A percentile compares a stretch with the other conserved stretches of the same genome.
These are phyloP conservation scores for Thermomucor indicae-seudaticae DNA, from an alignment of 371 early-diverging fungal species.

Conservation along the genomic window DNA sequence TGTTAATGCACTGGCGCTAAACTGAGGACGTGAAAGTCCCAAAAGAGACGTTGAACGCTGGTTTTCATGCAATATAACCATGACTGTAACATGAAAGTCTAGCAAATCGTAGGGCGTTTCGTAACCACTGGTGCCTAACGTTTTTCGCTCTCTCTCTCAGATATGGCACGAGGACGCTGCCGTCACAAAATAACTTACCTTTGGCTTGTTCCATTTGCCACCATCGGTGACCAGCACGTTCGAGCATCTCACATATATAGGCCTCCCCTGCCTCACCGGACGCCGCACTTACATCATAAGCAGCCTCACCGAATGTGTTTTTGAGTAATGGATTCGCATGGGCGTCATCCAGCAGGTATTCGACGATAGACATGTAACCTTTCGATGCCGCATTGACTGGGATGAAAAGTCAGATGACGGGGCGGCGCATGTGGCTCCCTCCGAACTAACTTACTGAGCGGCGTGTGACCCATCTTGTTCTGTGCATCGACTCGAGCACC, in stretches of 20 bases:
- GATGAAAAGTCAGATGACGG: neutral
- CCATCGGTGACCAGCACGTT: constrained; percentile 51
- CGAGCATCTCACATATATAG: constrained; percentile 66
- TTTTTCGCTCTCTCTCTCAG: constrained; percentile 1
- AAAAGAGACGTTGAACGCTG: constrained; percentile 57
- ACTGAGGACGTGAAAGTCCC: constrained; percentile 48
- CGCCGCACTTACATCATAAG: constrained; percentile 80
- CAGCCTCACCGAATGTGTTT: constrained; percentile 71
- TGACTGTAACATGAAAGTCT: constrained; percentile 57
- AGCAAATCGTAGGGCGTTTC: constrained; percentile 44
- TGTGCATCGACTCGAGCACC: constrained; percentile 60
- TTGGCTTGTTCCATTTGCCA: constrained; percentile 31
- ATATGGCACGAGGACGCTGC: neutral
- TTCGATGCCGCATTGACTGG: constrained; percentile 78
- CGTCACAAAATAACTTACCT: constrained; percentile 12
- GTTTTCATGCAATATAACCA: constrained; percentile 66
- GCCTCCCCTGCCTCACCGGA: constrained; percentile 48
- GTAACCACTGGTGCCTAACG: no score
- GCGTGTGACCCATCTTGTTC: constrained; percentile 69
- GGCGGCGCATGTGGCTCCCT: neutral
- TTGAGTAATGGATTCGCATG: constrained; percentile 63
- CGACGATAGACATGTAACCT: constrained; percentile 62
- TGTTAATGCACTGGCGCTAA: constrained; percentile 41
- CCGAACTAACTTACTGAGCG: constrained; percentile 59
- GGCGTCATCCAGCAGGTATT: constrained; percentile 59